Percentiles rank a stretch among this genome's conserved stretches.
Conservation (phyloP, 129 eudicot genomes). For the Rutidosis leptorrhynchoides region DNA sequence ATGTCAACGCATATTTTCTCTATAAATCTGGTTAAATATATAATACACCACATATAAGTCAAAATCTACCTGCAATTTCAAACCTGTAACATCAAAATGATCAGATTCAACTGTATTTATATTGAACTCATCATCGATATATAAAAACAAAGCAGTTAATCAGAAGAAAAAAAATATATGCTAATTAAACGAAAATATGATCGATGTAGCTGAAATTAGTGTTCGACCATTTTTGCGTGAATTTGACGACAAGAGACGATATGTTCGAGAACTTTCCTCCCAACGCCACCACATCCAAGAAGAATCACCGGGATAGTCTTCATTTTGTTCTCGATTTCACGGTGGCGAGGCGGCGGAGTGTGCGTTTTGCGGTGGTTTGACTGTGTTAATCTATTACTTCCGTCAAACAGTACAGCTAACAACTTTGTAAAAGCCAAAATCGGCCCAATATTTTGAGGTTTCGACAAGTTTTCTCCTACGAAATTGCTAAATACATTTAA, state of each 20-base stretch:
- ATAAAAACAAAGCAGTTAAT: not conserved
- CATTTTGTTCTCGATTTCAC: constrained; percentile 38
- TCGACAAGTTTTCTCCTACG: not conserved
- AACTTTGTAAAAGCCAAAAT: not conserved
- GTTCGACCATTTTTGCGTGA: constrained; percentile 56
- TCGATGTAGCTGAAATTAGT: constrained; percentile 7
- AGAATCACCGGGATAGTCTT: constrained; percentile 57
- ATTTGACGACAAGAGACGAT: constrained; percentile 67
- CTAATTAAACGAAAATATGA: not conserved
- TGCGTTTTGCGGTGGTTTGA: constrained; percentile 7
- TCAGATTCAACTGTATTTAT: not conserved
- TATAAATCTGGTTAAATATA: not conserved
- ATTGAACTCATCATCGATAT: not conserved
- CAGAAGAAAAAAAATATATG: not conserved
- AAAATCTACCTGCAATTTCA: not conserved
- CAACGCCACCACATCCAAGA: constrained; percentile 97
- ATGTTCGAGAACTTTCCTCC: constrained; percentile 81
- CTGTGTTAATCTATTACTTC: not conserved
- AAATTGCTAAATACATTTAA: not conserved
- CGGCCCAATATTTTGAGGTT: not conserved
- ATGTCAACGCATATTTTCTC: not conserved
- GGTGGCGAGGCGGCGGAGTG: not conserved
- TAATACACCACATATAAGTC: too few relatives aligned
- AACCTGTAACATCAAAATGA: not conserved
- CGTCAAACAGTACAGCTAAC: not conserved